phyloP scores from a whole-genome alignment of 2,329 filamentous ascomycete genomes.

The Epichloe sylvatica region DNA sequence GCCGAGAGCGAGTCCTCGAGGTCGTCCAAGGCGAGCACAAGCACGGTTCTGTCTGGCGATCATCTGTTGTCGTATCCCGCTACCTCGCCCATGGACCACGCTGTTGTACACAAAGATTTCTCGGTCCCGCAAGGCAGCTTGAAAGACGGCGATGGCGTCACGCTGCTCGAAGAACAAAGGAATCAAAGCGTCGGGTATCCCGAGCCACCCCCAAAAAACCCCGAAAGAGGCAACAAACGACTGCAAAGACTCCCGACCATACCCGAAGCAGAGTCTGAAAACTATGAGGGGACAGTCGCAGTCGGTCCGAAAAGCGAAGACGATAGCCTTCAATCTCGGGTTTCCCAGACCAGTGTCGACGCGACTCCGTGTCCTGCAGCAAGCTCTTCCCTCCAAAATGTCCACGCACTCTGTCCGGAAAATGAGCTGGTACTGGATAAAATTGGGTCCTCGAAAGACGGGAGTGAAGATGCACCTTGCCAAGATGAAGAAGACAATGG shows the following conservation, averaged over 20 bases:
- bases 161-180: not conserved
- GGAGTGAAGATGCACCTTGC: not conserved
- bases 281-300: not conserved
- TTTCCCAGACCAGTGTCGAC: not conserved
- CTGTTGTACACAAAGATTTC: conserved; percentile 2
- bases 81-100: not conserved
- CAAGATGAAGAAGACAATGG: not conserved
- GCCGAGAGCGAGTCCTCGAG: not conserved
- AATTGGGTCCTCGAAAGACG: not conserved
- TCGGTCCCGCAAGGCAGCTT: not conserved
- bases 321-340: not conserved
- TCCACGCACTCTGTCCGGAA: not conserved
- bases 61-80: not conserved
- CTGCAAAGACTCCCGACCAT: conserved; percentile 13
- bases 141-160: not conserved
- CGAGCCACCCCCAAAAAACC: conserved; percentile 2
- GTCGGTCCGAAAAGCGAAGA: not conserved
- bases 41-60: not conserved
- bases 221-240: conserved; percentile 25
- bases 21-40: not conserved
- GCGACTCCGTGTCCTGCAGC: not conserved
- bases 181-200: conserved; percentile 13
- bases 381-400: not conserved
- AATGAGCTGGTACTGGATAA: not conserved
- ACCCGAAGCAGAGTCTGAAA: conserved; percentile 1